Evolutionary conservation across 108 stramenopile species (phyloP), one percentile per base, ranked within the genome.

Genomic region (Seminavis robusta): DNA sequence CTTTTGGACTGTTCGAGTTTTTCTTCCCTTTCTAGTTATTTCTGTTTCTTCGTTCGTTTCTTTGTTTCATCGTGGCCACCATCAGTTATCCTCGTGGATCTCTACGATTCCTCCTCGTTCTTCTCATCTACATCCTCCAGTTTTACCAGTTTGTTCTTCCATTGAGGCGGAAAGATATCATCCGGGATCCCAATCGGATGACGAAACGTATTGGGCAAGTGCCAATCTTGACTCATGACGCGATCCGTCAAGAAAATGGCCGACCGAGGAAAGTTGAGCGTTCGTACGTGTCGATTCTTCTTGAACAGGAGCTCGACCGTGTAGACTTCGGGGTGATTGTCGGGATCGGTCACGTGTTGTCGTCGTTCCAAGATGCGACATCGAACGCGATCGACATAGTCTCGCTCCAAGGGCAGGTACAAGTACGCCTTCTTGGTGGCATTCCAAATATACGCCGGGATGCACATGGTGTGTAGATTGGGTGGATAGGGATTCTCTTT

Each of bases 141-240:
- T n/a, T n/a, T n/a, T n/a, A n/a, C n/a, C n/a, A n/a, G n/a, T n/a
- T n/a, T 43, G 39, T 81, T 71, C 42, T 63, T 72, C 84, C 84
- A 86, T 36, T 67, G 71, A 2, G 59, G n/a, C 10, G 84, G 77
- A 44, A 80, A 79, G 4, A 86, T 63, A 2, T 68, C 61, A 52
- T 81, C 76, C 16, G 74, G 75, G 27, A 86, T 61, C 39, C 57
- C 70, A 61, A 86, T 76, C 21, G 67, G 34, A 55, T 87, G 77
- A 3, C 86, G 74, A 64, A 84, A 84, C 11, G 74, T 68, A 13
- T 62, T 32, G 8, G 63, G 63, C 63, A 83, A 48, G 51, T 78
- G 70, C 66, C 65, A 71, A 44, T 78, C 76, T 31, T 52, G 42
- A 4, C 69, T 60, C 51, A 59, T 71, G 0, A 50, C 68, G 21